These are phyloP conservation scores for Nakataea oryzae DNA, from an alignment of 2,329 filamentous ascomycete genomes.

Conservation along the genomic window DNA sequence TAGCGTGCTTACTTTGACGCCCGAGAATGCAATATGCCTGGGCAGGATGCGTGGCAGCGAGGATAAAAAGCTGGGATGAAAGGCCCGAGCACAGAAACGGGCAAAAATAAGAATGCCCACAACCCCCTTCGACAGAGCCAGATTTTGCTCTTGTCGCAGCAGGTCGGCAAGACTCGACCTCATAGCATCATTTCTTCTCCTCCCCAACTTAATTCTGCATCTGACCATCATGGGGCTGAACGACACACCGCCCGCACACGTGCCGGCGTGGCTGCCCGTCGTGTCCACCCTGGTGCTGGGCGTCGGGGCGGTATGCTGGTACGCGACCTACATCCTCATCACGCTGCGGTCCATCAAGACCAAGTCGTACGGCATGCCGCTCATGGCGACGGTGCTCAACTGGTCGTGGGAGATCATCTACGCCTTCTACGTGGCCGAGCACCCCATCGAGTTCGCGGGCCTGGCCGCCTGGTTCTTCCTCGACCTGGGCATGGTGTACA, in stretches of 20 bases:
- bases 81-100: neutral
- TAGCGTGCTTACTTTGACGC: neutral
- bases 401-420: slow-evolving; percentile 42
- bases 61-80: neutral
- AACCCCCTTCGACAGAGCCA: neutral
- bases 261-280: slow-evolving; percentile 24
- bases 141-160: neutral
- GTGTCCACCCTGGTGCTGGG: slow-evolving; percentile 22
- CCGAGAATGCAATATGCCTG: neutral
- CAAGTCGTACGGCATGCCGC: slow-evolving; percentile 36
- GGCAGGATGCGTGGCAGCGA: neutral
- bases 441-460: slow-evolving; percentile 28
- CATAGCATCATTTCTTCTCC: neutral
- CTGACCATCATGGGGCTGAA: slow-evolving; percentile 23
- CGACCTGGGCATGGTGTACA: slow-evolving; percentile 35
- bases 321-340: slow-evolving; percentile 35
- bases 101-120: neutral
- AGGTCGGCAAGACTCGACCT: neutral
- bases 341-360: slow-evolving; percentile 31
- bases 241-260: slow-evolving; percentile 23
- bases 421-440: slow-evolving; percentile 33
- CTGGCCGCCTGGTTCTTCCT: slow-evolving; percentile 38
- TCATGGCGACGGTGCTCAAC: slow-evolving; percentile 36
- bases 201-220: neutral
- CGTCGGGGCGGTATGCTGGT: slow-evolving; percentile 27